Conservation (phyloP, 2,329 filamentous ascomycete genomes). For the Cryphonectria naterciae region DNA sequence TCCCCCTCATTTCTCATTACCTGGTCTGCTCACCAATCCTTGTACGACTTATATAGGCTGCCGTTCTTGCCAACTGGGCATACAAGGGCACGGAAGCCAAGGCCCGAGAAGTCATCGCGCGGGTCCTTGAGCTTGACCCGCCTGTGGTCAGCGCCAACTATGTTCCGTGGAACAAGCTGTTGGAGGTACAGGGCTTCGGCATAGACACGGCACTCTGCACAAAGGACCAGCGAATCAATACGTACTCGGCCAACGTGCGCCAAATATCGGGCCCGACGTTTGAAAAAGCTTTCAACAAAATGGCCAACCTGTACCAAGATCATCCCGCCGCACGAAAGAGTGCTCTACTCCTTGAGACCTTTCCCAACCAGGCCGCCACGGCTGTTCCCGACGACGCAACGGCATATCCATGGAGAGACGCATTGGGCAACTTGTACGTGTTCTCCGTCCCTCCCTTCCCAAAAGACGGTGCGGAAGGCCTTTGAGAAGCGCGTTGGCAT, state of each 20-base stretch:
- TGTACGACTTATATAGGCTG: conserved; percentile 28
- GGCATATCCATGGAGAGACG: conserved; percentile 5
- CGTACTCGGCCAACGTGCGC: conserved; percentile 41
- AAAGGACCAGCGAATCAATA: conserved; percentile 46
- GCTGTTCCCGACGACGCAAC: background rate
- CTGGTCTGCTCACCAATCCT: conserved; percentile 36
- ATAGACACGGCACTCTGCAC: conserved; percentile 40
- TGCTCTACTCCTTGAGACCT: conserved; percentile 46
- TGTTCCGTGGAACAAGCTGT: conserved; percentile 47
- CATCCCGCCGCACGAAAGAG: conserved; percentile 32
- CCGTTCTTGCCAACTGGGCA: conserved; percentile 34
- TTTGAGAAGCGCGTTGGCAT: background rate
- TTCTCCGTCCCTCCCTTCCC: background rate
- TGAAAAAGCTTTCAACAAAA: conserved; percentile 31
- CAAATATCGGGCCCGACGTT: conserved; percentile 38
- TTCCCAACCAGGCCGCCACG: conserved; percentile 37
- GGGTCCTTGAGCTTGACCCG: conserved; percentile 43
- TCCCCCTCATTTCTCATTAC: background rate
- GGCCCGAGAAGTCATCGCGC: conserved; percentile 41
- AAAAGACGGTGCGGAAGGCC: too few species aligned
- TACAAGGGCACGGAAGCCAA: conserved; percentile 43
- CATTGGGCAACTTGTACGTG: background rate
- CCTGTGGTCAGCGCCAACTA: conserved; percentile 41
- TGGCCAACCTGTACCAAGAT: conserved; percentile 43
- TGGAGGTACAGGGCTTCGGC: conserved; percentile 42